Conservation (phyloP, 352 stramenopile genomes). For the Phytopythium aichiense region DNA sequence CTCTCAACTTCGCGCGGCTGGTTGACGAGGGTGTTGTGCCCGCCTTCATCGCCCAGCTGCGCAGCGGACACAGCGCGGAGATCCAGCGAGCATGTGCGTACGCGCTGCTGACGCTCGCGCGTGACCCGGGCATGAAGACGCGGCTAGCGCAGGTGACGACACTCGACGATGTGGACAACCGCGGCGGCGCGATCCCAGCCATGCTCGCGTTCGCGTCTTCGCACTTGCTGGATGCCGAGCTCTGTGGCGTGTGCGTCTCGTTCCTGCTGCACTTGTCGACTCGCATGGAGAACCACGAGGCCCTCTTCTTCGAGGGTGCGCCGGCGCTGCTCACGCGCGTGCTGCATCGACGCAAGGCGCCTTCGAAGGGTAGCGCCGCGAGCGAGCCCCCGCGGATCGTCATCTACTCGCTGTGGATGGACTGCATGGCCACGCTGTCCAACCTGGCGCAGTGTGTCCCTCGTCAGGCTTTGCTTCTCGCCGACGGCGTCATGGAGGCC, state of each 20-base stretch:
- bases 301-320: slow-evolving; percentile 66
- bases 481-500: slow-evolving; percentile 58
- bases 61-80: slow-evolving; percentile 24
- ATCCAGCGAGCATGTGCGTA: slow-evolving; percentile 79
- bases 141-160: slow-evolving; percentile 46
- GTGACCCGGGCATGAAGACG: slow-evolving; percentile 68
- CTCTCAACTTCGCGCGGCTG: slow-evolving; percentile 70
- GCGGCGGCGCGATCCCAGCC: slow-evolving; percentile 50
- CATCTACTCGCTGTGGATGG: slow-evolving; percentile 56
- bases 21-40: slow-evolving; percentile 80
- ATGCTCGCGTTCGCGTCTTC: slow-evolving; percentile 67
- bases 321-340: slow-evolving; percentile 34
- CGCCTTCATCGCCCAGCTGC: slow-evolving; percentile 53
- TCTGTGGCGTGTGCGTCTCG: slow-evolving; percentile 61
- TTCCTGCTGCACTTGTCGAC: slow-evolving; percentile 76
- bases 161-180: slow-evolving; percentile 14
- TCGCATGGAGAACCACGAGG: slow-evolving; percentile 49
- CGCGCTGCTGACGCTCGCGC: slow-evolving; percentile 70
- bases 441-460: slow-evolving; percentile 46
- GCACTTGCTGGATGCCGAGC: slow-evolving; percentile 47
- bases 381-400: slow-evolving; percentile 21
- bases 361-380: slow-evolving; percentile 29
- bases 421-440: slow-evolving; percentile 44
- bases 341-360: slow-evolving; percentile 8
- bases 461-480: slow-evolving; percentile 38